Conservation (phyloP, 2,329 filamentous ascomycete species). For the Trichoderma brevicompactum region DNA sequence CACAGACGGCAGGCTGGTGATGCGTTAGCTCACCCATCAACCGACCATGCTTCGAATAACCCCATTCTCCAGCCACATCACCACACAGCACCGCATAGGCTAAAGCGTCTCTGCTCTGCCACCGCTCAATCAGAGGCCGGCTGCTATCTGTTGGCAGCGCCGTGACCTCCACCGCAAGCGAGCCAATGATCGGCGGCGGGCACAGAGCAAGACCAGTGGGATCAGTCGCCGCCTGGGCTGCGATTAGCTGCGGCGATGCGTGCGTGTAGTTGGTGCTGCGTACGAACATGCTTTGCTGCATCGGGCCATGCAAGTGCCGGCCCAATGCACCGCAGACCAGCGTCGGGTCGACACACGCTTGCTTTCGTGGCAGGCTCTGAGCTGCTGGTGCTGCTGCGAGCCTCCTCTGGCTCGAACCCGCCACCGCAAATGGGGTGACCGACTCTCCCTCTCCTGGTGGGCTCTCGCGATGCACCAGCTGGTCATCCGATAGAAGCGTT, state of each 20-base stretch:
- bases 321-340: constrained; percentile 28
- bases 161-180: constrained; percentile 26
- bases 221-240: too few relatives aligned
- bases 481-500: constrained; percentile 26
- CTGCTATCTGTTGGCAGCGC: constrained; percentile 19
- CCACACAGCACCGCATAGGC: not conserved
- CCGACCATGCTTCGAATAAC: not conserved
- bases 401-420: constrained; percentile 9
- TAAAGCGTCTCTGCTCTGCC: not conserved
- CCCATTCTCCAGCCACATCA: constrained; percentile 15
- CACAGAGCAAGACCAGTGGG: too few relatives aligned
- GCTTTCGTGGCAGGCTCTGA: constrained; percentile 46
- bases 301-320: constrained; percentile 29
- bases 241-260: constrained; percentile 1
- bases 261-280: constrained; percentile 5
- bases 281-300: constrained; percentile 28
- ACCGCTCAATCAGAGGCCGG: constrained; percentile 24
- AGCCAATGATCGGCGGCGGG: constrained; percentile 8
- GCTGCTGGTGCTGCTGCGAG: constrained; percentile 31
- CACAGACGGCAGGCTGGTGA: not conserved
- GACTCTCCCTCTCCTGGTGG: constrained; percentile 22
- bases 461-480: constrained; percentile 27
- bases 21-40: not conserved
- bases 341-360: constrained; percentile 38
- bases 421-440: constrained; percentile 26